These are phyloP conservation scores for Epichloe sibirici DNA, from an alignment of 2,329 filamentous ascomycete species.

Conservation along the genomic window DNA sequence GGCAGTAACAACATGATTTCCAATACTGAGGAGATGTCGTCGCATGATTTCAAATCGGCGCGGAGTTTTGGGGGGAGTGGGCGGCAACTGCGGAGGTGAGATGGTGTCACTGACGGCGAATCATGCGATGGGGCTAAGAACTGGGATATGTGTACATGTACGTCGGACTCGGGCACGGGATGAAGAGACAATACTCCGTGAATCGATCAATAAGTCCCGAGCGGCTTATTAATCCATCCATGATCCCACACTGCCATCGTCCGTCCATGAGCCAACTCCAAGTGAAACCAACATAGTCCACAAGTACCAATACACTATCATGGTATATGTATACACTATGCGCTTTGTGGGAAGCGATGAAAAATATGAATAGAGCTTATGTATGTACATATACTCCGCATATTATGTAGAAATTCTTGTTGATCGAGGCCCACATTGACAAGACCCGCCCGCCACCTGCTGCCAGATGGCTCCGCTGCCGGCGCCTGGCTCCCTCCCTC, in stretches of 20 bases:
- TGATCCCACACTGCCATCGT: no score
- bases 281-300: slow-evolving; percentile 43
- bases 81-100: not conserved
- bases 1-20: not conserved
- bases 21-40: not conserved
- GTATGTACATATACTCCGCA: no score
- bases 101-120: slow-evolving; percentile 14
- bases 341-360: no score
- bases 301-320: slow-evolving; percentile 48
- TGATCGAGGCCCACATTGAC: no score
- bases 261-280: no score
- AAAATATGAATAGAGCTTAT: no score
- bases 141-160: no score
- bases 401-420: no score
- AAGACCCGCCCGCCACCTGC: no score
- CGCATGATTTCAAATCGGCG: slow-evolving; percentile 1
- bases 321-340: no score
- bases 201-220: slow-evolving; percentile 22
- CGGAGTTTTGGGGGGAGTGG: not conserved
- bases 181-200: slow-evolving; percentile 19
- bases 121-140: not conserved
- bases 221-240: no score
- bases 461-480: not conserved
- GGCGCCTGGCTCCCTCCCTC: not conserved
- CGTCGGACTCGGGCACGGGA: no score